Percentiles rank a stretch among this genome's conserved stretches.
Conservation (phyloP, 129 eudicot species). For the Centaurea solstitialis region DNA sequence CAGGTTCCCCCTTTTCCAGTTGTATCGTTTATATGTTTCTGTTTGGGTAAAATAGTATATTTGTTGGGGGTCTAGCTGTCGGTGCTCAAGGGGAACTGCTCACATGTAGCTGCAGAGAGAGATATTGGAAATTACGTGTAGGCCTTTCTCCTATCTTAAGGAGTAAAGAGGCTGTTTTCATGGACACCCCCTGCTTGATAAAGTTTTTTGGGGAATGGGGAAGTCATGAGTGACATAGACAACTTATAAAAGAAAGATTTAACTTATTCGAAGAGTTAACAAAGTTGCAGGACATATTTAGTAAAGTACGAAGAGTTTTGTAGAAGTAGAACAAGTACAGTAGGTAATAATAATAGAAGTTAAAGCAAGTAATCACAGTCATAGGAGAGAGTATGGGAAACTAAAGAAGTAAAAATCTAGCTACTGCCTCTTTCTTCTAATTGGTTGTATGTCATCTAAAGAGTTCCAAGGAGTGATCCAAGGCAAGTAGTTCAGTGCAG, state of each 20-base stretch:
- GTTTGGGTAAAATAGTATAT: conserved; percentile 13
- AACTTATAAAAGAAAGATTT: background rate
- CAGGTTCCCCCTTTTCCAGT: conserved; percentile 58
- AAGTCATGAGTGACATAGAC: background rate
- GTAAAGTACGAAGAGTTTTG: background rate
- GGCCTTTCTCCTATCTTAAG: background rate
- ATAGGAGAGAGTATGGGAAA: background rate
- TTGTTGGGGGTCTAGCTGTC: background rate
- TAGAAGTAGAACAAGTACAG: background rate
- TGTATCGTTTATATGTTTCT: background rate
- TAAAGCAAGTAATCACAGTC: background rate
- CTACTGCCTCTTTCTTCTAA: background rate
- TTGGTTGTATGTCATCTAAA: background rate
- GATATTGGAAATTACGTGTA: background rate
- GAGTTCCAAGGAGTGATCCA: background rate
- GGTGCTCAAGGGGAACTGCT: background rate
- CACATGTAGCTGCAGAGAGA: background rate
- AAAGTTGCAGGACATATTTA: background rate
- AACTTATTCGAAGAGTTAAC: background rate
- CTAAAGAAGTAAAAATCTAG: background rate
- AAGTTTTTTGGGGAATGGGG: background rate
- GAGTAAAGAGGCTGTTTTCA: background rate
- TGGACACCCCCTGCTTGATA: background rate
- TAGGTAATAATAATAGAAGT: background rate
- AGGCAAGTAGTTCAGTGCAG: background rate